Base-by-base conservation (phyloP, 768 basidiomycete genomes). In the Mycena chlorophos region DNA sequence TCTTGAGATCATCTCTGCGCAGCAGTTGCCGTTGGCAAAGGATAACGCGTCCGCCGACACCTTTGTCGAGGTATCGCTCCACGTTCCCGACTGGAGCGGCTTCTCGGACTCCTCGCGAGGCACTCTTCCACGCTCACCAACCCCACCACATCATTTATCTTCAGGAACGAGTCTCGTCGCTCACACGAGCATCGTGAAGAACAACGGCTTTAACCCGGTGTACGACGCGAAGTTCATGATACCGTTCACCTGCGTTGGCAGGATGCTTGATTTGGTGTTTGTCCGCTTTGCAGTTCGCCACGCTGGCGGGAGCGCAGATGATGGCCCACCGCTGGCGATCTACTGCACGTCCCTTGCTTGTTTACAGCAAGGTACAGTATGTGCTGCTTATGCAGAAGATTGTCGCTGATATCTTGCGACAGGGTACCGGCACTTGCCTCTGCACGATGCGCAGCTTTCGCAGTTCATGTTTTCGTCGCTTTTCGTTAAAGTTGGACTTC, bases 391-490 rank as follows among this genome's bases (percentile, higher is more conserved):
- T 43, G 43, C 8, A 37, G 34, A 37, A 37, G 34, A 37, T 23
- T 56, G 22, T n/a, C 26, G 22, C 47, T 25, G 50, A 4, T 5
- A 38, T 8, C n/a, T 46, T 30, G 31, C 46, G 48, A 3, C 42
- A 92, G 95, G 96, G 1, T 98, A 88, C 67, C 85, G 91, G 6
- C 91, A 98, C 71, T 70, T 98, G 4, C 94, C 96, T 0, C 73
- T 98, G 30, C 91, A 94, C 64, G 96, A 98, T 69, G 73, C 82
- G 2, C 88, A 94, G 67, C 83, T 92, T 40, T 88, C 89, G 34
- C 93, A 94, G 65, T 91, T 88, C 65, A 75, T 98, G 48, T 98
- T 95, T 71, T 92, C 94, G 22, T 94, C 94, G n/a, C 76, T 98
- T 17, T 97, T 98, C 65, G 86, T 96, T 20, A 73, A 81, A 52